These are phyloP conservation scores for Fusarium austroafricanum DNA, from an alignment of 2,329 filamentous ascomycete species.

Conservation along the genomic window DNA sequence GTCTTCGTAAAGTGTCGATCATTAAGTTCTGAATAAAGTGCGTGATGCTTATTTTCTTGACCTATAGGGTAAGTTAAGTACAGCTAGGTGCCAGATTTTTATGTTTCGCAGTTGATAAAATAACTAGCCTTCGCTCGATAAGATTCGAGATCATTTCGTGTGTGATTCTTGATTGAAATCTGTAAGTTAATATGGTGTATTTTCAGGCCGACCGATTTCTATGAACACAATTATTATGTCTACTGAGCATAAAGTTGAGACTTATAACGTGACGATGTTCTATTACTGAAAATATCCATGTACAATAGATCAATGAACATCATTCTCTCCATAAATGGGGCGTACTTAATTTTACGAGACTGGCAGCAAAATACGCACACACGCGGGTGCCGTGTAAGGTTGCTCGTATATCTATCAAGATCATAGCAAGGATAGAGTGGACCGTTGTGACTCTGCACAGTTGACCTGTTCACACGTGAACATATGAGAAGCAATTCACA, in stretches of 20 bases:
- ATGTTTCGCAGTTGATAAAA: too few species aligned
- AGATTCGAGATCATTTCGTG: too few species aligned
- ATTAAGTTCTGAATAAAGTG: background rate
- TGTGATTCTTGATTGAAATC: too few species aligned
- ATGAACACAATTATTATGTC: too few species aligned
- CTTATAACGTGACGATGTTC: too few species aligned
- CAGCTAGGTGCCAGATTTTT: too few species aligned
- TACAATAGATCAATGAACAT: too few species aligned
- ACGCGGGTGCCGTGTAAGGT: background rate
- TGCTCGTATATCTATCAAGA: background rate
- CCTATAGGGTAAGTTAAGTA: constrained; percentile 19
- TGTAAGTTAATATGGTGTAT: too few species aligned
- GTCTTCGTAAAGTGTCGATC: constrained; percentile 30
- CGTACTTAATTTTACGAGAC: background rate
- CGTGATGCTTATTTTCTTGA: background rate
- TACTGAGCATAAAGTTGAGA: too few species aligned
- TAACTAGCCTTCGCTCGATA: too few species aligned
- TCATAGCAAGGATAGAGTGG: background rate
- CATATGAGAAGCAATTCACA: background rate
- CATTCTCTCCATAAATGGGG: background rate
- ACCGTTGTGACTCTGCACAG: background rate
- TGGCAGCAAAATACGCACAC: background rate
- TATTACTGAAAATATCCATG: too few species aligned
- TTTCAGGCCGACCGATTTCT: too few species aligned
- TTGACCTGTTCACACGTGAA: background rate